Base-by-base conservation (phyloP, 495 filamentous ascomycete species). In the Penicillium lagena region DNA sequence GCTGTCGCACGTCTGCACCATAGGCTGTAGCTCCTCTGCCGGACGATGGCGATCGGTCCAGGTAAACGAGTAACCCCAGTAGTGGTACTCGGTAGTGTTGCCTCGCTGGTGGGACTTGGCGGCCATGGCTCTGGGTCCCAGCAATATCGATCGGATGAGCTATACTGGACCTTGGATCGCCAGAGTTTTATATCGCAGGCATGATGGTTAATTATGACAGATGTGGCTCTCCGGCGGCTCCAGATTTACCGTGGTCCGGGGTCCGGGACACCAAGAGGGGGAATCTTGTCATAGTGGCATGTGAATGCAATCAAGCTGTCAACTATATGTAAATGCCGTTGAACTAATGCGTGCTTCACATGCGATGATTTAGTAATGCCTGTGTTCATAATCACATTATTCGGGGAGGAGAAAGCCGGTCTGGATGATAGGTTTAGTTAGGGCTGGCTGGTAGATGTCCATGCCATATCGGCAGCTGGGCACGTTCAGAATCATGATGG, bases 41-140 rank as follows among this genome's bases (percentile, higher is more conserved):
- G 78, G 82, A 12, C 76, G 61, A 58, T 95, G 88, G 1, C 80
- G 59, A 2, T 73, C 59, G 0, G 86, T 86, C 74, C 84, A 83
- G 39, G 81, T 71, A 56, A 91, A 90, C 6, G 73, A 73, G 51
- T 86, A 75, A 7, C 78, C 86, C 81, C 82, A 91, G 44, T 62
- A 68, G 35, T 64, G 73, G 31, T 45, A 56, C 52, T 60, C 46
- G 12, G 51, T 58, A 35, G 38, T 42, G 31, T 58, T 58, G 9
- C 46, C 49, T 11, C 38, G 40, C 31, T 44, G 44, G 22, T 51
- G 44, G 4, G 22, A 45, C 32, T 47, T 57, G 29, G 52, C 32
- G 11, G 44, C 40, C 57, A 60, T 60, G 9, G 13, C 42, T 34
- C 9, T 3, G 13, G 14, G 27, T 10, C 28, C 13, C 4, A n/a